A percentile compares a stretch with the other conserved stretches of the same genome.
phyloP scores from a whole-genome alignment of 2,329 filamentous ascomycete genomes.

The Phymatotrichopsis omnivora region DNA sequence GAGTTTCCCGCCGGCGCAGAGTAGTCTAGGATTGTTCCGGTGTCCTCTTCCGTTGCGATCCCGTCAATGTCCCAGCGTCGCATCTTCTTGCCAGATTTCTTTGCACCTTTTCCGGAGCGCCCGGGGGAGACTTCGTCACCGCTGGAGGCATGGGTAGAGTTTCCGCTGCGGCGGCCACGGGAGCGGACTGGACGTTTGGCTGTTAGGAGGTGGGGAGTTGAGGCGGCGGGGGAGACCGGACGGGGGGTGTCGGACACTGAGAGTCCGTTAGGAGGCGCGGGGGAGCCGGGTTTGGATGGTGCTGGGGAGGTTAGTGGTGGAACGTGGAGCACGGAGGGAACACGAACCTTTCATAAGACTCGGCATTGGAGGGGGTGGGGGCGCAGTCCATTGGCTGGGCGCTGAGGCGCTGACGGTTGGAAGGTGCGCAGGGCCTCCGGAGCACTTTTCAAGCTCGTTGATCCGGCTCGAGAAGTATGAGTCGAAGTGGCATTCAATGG shows the following conservation, averaged over 20 bases:
- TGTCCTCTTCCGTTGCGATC: slow-evolving; percentile 70
- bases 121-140: slow-evolving; percentile 63
- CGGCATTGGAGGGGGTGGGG: slow-evolving; percentile 45
- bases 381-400: slow-evolving; percentile 41
- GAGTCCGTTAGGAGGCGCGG: slow-evolving; percentile 46
- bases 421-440: slow-evolving; percentile 26
- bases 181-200: slow-evolving; percentile 35
- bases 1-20: slow-evolving; percentile 52
- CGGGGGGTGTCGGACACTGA: slow-evolving; percentile 58
- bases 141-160: slow-evolving; percentile 55
- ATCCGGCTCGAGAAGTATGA: slow-evolving; percentile 92
- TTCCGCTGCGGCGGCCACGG: slow-evolving; percentile 36
- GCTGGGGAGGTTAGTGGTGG: slow-evolving; percentile 5
- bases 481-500: slow-evolving; percentile 77
- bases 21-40: slow-evolving; percentile 74
- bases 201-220: slow-evolving; percentile 52
- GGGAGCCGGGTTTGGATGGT: slow-evolving; percentile 42
- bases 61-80: slow-evolving; percentile 90
- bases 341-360: slow-evolving; percentile 41
- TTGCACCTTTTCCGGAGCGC: slow-evolving; percentile 32
- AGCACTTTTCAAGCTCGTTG: slow-evolving; percentile 60
- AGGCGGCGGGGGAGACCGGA: slow-evolving; percentile 56
- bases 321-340: not conserved
- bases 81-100: slow-evolving; percentile 63
- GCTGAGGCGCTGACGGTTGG: slow-evolving; percentile 40